Conservation (phyloP, 1,139 yeast genomes). For the Schizosaccharomyces versatilis region DNA sequence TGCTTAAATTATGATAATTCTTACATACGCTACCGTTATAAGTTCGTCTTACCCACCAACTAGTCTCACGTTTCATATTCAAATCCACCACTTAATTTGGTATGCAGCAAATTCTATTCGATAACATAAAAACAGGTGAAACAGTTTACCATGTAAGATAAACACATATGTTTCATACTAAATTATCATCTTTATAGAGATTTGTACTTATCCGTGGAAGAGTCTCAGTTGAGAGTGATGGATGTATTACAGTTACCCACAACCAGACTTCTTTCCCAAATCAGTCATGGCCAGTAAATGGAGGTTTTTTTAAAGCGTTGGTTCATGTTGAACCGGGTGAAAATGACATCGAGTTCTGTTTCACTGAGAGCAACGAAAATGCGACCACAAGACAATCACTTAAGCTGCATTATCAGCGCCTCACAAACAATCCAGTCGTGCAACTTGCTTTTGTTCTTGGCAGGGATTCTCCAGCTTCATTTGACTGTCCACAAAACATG, state of each 20-base stretch:
- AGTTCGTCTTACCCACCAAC: too few relatives aligned
- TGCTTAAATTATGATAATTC: too few relatives aligned
- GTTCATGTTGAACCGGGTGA: conserved; percentile 48
- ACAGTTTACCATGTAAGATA: too few relatives aligned
- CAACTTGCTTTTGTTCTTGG: conserved; percentile 63
- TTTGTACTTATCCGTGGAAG: neutral
- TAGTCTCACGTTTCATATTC: too few relatives aligned
- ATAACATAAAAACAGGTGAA: too few relatives aligned
- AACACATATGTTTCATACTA: too few relatives aligned
- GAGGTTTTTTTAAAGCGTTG: conserved; percentile 37
- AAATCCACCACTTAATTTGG: too few relatives aligned
- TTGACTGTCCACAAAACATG: conserved; percentile 41
- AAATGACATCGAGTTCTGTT: conserved; percentile 23
- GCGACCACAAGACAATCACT: neutral
- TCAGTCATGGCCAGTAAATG: neutral
- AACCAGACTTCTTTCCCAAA: neutral
- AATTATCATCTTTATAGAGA: neutral
- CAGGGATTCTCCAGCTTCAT: conserved; percentile 47
- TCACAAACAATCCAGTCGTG: conserved; percentile 50
- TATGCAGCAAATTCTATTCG: too few relatives aligned
- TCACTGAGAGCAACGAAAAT: neutral
- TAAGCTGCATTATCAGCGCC: conserved; percentile 31
- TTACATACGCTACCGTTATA: too few relatives aligned
- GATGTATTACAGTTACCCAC: neutral
- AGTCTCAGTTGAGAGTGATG: neutral